Evolutionary conservation across 495 filamentous ascomycete species (phyloP).

Genomic region (Neurospora tetraspora): DNA sequence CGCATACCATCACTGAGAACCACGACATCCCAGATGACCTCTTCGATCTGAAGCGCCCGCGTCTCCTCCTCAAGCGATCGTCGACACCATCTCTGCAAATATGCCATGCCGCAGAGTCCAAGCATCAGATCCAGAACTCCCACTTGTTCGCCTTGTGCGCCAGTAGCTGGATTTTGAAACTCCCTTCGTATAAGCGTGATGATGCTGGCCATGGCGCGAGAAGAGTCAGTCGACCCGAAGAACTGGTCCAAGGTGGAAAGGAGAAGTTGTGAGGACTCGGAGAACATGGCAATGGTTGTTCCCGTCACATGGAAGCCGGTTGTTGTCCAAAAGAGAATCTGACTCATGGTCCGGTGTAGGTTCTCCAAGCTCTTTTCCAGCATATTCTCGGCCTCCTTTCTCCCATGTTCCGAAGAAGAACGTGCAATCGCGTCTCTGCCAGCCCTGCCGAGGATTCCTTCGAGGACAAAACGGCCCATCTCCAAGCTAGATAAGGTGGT

Average conservation of each 20-base stretch:
- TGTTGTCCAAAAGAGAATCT: slow-evolving; percentile 56
- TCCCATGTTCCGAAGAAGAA: slow-evolving; percentile 43
- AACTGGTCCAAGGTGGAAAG: slow-evolving; percentile 62
- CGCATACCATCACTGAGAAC: slow-evolving; percentile 53
- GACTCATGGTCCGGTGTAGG: slow-evolving; percentile 52
- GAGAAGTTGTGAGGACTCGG: slow-evolving; percentile 54
- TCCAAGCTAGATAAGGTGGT: slow-evolving; percentile 64
- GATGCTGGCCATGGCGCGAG: slow-evolving; percentile 70
- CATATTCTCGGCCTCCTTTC: slow-evolving; percentile 50
- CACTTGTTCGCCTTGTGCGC: slow-evolving; percentile 48
- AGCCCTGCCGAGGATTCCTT: slow-evolving; percentile 57
- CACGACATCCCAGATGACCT: slow-evolving; percentile 72
- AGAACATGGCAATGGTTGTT: slow-evolving; percentile 49
- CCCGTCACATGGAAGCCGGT: slow-evolving; percentile 62
- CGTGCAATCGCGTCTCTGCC: slow-evolving; percentile 53
- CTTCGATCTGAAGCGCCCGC: slow-evolving; percentile 43
- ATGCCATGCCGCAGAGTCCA: slow-evolving; percentile 59
- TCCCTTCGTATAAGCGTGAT: slow-evolving; percentile 64
- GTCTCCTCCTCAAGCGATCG: slow-evolving; percentile 47
- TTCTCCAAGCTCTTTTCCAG: slow-evolving; percentile 54
- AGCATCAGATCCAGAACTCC: slow-evolving; percentile 56
- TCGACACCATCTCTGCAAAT: slow-evolving; percentile 59
- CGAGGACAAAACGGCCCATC: slow-evolving; percentile 54
- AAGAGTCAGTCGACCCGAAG: slow-evolving; percentile 69
- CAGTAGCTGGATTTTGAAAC: slow-evolving; percentile 53